Evolutionary conservation across 148 eudicot genomes (phyloP).

Genomic region (Rhododendron williamsianum): DNA sequence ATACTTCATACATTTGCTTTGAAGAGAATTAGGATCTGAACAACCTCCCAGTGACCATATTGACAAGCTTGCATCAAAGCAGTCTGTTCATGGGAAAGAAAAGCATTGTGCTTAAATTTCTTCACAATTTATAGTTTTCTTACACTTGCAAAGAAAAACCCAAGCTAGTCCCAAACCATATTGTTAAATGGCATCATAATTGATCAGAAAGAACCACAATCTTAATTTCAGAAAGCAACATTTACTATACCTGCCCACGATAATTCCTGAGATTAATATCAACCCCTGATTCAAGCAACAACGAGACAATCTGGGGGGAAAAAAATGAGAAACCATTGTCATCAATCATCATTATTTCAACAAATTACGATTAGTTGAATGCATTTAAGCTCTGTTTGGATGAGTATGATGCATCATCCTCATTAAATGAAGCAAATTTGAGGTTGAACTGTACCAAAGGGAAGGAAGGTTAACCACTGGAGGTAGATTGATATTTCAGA

Average conservation of each 20-base stretch:
- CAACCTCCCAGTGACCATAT: constrained; percentile 97
- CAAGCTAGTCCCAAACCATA: not conserved
- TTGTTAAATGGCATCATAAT: not conserved
- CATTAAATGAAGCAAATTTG: not conserved
- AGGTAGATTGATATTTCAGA: not conserved
- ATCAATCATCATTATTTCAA: constrained; percentile 12
- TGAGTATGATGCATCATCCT: not conserved
- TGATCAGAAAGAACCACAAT: not conserved
- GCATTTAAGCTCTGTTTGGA: not conserved
- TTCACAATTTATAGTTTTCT: not conserved
- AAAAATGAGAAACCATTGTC: constrained; percentile 14
- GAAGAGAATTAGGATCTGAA: constrained; percentile 68
- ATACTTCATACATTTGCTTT: constrained; percentile 71
- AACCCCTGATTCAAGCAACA: constrained; percentile 85
- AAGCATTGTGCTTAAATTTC: constrained; percentile 7
- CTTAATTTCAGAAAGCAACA: not conserved
- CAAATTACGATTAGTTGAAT: not conserved
- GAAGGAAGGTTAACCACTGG: not conserved
- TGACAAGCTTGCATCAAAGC: constrained; percentile 99
- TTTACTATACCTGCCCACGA: constrained; percentile 76
- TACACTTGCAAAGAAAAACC: not conserved
- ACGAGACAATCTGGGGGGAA: constrained; percentile 60
- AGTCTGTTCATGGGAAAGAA: constrained; percentile 43
- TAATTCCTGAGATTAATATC: constrained; percentile 88
- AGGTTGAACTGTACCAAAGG: not conserved